Conservation (phyloP, 192 early-diverging fungal species). For the Umbelopsis sp. region DNA sequence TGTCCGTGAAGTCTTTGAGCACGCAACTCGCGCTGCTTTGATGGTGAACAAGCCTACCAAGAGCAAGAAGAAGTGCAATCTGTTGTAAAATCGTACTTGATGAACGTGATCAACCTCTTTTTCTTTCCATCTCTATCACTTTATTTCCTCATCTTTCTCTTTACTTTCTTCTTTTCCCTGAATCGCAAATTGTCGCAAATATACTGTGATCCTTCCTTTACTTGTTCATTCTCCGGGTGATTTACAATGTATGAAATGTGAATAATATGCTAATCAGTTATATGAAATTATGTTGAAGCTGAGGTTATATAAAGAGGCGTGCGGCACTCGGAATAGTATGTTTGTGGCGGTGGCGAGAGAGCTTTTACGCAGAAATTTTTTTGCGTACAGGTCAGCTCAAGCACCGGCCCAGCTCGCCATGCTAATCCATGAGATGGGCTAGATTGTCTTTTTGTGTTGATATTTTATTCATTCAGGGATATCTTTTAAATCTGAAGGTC, state of each 20-base stretch:
- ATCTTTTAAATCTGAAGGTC: too few species aligned
- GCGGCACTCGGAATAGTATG: neutral
- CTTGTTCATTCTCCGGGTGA: neutral
- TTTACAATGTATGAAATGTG: neutral
- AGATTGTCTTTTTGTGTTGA: too few species aligned
- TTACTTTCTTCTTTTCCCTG: conserved; percentile 4
- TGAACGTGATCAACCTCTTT: neutral
- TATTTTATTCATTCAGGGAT: too few species aligned
- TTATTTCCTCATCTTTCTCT: conserved; percentile 1
- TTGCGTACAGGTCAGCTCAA: too few species aligned
- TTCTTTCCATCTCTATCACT: conserved; percentile 2
- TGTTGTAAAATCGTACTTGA: conserved; percentile 32
- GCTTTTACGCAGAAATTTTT: too few species aligned
- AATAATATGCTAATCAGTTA: neutral
- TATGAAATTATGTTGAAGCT: too few species aligned
- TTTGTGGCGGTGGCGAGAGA: conserved; percentile 19
- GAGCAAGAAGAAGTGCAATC: conserved; percentile 26
- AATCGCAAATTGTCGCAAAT: conserved; percentile 19
- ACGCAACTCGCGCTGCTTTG: conserved; percentile 85
- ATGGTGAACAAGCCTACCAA: conserved; percentile 40
- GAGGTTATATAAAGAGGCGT: too few species aligned
- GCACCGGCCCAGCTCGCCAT: too few species aligned
- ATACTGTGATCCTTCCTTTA: conserved; percentile 22
- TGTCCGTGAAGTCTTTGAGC: conserved; percentile 86
- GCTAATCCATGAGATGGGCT: too few species aligned